phyloP scores from a whole-genome alignment of 176 grass and related monocot species.

The Hsuehochloa calcarea region DNA sequence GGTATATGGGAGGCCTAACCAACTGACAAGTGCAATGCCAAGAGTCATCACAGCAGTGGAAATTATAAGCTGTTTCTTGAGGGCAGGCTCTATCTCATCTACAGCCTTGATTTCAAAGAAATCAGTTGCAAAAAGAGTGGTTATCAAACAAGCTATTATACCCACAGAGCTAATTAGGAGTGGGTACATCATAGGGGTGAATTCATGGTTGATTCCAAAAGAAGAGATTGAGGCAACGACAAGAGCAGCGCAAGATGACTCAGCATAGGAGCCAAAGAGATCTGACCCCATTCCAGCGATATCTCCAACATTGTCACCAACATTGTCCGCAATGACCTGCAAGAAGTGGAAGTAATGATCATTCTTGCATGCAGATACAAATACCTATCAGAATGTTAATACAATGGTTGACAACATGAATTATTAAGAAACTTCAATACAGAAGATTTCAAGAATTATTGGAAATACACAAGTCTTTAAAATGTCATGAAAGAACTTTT shows the following conservation, averaged over 20 bases:
- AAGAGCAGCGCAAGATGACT: constrained; percentile 89
- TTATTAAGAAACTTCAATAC: neutral
- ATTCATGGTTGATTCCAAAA: constrained; percentile 78
- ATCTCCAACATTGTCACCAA: constrained; percentile 96
- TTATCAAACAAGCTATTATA: constrained; percentile 88
- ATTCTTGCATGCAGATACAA: neutral
- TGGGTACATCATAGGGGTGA: constrained; percentile 86
- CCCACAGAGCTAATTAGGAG: constrained; percentile 87
- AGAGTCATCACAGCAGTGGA: constrained; percentile 80
- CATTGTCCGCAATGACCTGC: constrained; percentile 94
- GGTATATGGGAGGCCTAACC: constrained; percentile 76
- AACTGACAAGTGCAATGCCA: constrained; percentile 87
- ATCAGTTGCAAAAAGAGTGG: constrained; percentile 87
- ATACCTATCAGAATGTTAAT: neutral
- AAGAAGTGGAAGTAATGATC: constrained; percentile 30
- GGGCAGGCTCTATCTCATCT: constrained; percentile 76
- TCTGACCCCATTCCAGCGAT: constrained; percentile 98
- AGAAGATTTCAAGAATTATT: neutral
- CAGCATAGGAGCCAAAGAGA: constrained; percentile 91
- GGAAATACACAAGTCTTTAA: neutral
- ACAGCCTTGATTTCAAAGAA: constrained; percentile 87
- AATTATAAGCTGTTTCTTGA: constrained; percentile 79
- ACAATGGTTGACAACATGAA: neutral
- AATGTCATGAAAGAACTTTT: constrained; percentile 32
- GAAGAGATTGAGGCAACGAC: constrained; percentile 95